A percentile compares a stretch with the other conserved stretches of the same genome.
phyloP scores from a whole-genome alignment of 1,284 basidiomycete species.

The Malassezia dermatis region DNA sequence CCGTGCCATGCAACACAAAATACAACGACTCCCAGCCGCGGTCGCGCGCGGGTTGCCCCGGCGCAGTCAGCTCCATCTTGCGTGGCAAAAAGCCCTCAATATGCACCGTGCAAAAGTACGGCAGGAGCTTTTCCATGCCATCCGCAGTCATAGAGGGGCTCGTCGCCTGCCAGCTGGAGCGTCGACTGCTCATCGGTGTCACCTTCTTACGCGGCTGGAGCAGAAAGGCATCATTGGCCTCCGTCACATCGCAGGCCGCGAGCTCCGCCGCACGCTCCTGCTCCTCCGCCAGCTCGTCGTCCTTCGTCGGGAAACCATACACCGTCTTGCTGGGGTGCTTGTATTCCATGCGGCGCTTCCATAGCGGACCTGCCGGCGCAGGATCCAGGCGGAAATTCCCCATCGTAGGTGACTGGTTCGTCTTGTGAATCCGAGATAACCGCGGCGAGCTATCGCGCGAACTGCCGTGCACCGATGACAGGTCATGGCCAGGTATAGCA shows the following conservation, averaged over 20 bases:
- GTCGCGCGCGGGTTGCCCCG: conserved; percentile 76
- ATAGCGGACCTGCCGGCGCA: not conserved
- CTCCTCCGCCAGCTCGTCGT: not conserved
- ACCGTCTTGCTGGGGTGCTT: not conserved
- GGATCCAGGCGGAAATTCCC: not conserved
- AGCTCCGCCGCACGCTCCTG: not conserved
- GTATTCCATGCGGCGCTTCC: conserved; percentile 7
- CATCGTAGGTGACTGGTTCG: not conserved
- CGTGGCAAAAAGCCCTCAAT: conserved; percentile 74
- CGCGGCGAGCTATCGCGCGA: not conserved
- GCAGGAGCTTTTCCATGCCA: conserved; percentile 60
- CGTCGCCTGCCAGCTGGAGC: not conserved
- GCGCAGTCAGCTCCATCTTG: conserved; percentile 84
- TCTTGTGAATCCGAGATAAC: not conserved
- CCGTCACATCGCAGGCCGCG: not conserved
- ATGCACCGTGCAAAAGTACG: conserved; percentile 74
- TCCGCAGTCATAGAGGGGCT: not conserved
- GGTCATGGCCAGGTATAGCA: not conserved
- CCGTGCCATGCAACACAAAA: conserved; percentile 84
- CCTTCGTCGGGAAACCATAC: not conserved
- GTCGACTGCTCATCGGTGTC: not conserved
- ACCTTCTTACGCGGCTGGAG: conserved; percentile 50
- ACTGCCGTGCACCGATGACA: not conserved
- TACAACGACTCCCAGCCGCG: conserved; percentile 81
- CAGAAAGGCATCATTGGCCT: not conserved